phyloP scores from a whole-genome alignment of 305 asterid species.

The Fraxinus nigra region DNA sequence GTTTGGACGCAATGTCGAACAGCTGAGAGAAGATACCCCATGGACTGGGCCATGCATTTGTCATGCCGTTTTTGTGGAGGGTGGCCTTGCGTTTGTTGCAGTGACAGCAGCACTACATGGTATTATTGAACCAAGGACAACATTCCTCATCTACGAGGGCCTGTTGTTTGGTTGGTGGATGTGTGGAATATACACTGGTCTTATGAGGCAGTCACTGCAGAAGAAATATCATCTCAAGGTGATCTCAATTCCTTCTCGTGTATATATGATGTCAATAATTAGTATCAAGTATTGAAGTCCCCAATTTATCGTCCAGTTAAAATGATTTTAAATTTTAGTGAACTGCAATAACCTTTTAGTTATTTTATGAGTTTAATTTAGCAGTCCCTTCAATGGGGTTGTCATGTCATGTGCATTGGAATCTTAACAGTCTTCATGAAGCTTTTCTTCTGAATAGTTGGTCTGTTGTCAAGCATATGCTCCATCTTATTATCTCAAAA shows the following conservation, averaged over 20 bases:
- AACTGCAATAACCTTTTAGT: not conserved
- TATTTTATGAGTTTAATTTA: not conserved
- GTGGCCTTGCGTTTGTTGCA: conserved; percentile 77
- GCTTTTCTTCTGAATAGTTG: not conserved
- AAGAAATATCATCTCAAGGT: conserved; percentile 98
- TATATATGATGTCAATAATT: not conserved
- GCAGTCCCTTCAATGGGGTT: not conserved
- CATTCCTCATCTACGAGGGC: conserved; percentile 77
- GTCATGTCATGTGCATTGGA: not conserved
- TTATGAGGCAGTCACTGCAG: conserved; percentile 73
- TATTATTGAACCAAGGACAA: conserved; percentile 66
- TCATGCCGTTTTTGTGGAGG: conserved; percentile 86
- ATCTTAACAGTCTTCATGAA: not conserved
- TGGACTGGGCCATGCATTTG: conserved; percentile 84
- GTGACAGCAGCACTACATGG: conserved; percentile 70
- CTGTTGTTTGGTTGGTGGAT: conserved; percentile 96
- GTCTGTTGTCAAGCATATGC: not conserved
- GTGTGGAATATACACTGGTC: conserved; percentile 95
- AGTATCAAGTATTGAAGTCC: not conserved
- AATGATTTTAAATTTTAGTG: not conserved
- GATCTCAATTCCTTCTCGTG: not conserved
- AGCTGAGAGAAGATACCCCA: conserved; percentile 77
- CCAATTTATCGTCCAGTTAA: not conserved
- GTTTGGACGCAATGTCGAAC: conserved; percentile 81
- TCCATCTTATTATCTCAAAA: not conserved